These are phyloP conservation scores for Tarenaya hassleriana DNA, from an alignment of 345 rosid species.

Conservation along the genomic window DNA sequence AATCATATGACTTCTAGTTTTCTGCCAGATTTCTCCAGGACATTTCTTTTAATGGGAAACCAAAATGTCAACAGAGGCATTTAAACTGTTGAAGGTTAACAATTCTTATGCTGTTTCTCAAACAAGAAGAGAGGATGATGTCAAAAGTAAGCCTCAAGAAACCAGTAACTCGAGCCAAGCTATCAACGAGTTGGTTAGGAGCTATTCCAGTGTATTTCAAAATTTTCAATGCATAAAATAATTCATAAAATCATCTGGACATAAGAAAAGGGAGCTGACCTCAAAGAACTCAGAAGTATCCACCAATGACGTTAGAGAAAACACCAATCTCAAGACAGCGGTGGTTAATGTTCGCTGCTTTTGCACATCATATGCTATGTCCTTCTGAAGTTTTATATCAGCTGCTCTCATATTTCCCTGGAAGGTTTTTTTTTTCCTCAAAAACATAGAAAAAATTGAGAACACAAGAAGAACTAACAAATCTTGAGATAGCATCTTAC, in stretches of 20 bases:
- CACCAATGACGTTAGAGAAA: conserved; percentile 73
- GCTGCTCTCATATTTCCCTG: conserved; percentile 70
- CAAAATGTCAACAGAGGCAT: too few species aligned
- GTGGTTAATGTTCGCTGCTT: conserved; percentile 59
- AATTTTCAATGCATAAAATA: neutral
- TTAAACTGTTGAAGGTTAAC: too few species aligned
- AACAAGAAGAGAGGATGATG: too few species aligned
- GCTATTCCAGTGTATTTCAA: too few species aligned
- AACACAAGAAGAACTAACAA: conserved; percentile 13
- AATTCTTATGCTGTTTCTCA: too few species aligned
- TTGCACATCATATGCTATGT: conserved; percentile 48
- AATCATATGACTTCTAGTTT: too few species aligned
- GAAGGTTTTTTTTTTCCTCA: conserved; percentile 24
- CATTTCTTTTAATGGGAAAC: too few species aligned
- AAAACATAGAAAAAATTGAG: conserved; percentile 16
- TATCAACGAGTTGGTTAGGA: too few species aligned
- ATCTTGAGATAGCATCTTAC: conserved; percentile 30
- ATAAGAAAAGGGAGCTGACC: conserved; percentile 38
- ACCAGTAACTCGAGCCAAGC: too few species aligned
- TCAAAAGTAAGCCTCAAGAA: too few species aligned
- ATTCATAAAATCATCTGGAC: neutral
- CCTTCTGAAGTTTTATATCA: conserved; percentile 52
- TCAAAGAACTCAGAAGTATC: conserved; percentile 75
- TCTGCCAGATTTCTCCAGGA: too few species aligned
- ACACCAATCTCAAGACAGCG: conserved; percentile 71